These are phyloP conservation scores for Mycena chlorophos DNA, from an alignment of 768 basidiomycete species.

Conservation along the genomic window DNA sequence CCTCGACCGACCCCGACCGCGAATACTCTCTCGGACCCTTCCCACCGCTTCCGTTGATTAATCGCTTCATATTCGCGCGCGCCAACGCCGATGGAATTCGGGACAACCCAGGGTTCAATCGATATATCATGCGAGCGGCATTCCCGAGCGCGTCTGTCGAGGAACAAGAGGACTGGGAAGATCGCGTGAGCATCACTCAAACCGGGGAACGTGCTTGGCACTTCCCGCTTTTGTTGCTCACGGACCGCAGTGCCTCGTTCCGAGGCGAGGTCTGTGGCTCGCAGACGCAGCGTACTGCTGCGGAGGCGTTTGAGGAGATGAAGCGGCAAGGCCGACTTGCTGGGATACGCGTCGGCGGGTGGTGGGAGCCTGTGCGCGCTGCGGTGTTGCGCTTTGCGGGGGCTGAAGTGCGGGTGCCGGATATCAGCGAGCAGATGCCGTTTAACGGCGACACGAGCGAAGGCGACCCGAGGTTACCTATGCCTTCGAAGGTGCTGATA, in stretches of 20 bases:
- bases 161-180: conserved; percentile 67
- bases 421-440: conserved; percentile 18
- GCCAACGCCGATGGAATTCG: conserved; percentile 62
- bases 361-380: conserved; percentile 78
- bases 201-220: conserved; percentile 54
- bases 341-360: conserved; percentile 49
- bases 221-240: conserved; percentile 67
- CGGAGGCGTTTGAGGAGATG: conserved; percentile 64
- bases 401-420: conserved; percentile 30
- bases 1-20: conserved; percentile 22
- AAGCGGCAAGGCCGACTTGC: conserved; percentile 30
- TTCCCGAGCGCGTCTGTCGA: conserved; percentile 75
- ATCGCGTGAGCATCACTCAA: conserved; percentile 46
- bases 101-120: conserved; percentile 76
- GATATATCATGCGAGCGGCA: conserved; percentile 70
- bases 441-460: conserved; percentile 16
- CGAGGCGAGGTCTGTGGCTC: conserved; percentile 63
- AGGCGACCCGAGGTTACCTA: conserved; percentile 33
- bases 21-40: conserved; percentile 16
- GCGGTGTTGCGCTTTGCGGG: conserved; percentile 71
- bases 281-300: conserved; percentile 69
- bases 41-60: conserved; percentile 50
- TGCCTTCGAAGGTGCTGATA: conserved; percentile 57
- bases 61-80: conserved; percentile 73
- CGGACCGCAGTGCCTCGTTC: conserved; percentile 78